Evolutionary conservation across 768 basidiomycete species (phyloP).

Genomic region (Fibroporia radiculosa): DNA sequence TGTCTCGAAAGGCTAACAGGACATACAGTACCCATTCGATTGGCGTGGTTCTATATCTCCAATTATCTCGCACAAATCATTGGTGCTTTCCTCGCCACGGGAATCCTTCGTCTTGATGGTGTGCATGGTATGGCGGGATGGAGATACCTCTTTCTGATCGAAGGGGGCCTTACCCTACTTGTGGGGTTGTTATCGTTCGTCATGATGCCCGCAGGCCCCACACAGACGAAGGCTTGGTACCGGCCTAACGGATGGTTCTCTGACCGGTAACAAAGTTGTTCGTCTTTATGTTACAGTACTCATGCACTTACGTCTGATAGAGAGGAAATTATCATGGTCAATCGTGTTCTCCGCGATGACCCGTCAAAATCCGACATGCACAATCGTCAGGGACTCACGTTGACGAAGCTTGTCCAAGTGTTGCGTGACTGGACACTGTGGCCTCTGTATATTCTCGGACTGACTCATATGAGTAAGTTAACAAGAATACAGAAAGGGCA

Average conservation of each 20-base stretch:
- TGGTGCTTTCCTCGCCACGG: conserved; percentile 60
- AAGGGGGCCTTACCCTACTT: conserved; percentile 41
- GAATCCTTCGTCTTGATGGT: conserved; percentile 48
- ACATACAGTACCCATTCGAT: conserved; percentile 47
- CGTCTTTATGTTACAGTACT: background rate
- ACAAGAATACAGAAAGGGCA: background rate
- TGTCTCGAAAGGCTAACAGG: background rate
- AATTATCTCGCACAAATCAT: conserved; percentile 47
- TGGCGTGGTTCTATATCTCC: conserved; percentile 64
- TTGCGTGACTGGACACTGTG: conserved; percentile 57
- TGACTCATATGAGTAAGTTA: conserved; percentile 43
- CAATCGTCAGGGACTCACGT: conserved; percentile 53
- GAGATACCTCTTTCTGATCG: conserved; percentile 53
- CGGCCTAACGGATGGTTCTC: conserved; percentile 60
- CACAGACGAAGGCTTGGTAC: conserved; percentile 53
- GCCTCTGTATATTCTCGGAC: conserved; percentile 54
- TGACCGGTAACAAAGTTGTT: conserved; percentile 32
- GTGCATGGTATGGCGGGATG: conserved; percentile 46
- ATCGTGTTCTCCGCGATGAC: conserved; percentile 55
- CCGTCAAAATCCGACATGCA: conserved; percentile 65
- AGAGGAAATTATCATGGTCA: conserved; percentile 60
- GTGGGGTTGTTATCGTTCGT: conserved; percentile 46
- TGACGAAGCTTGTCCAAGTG: conserved; percentile 41
- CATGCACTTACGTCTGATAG: conserved; percentile 19
- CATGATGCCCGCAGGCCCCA: conserved; percentile 55